phyloP scores from a whole-genome alignment of 2,329 filamentous ascomycete species.

The Trichoderma guizhouense region DNA sequence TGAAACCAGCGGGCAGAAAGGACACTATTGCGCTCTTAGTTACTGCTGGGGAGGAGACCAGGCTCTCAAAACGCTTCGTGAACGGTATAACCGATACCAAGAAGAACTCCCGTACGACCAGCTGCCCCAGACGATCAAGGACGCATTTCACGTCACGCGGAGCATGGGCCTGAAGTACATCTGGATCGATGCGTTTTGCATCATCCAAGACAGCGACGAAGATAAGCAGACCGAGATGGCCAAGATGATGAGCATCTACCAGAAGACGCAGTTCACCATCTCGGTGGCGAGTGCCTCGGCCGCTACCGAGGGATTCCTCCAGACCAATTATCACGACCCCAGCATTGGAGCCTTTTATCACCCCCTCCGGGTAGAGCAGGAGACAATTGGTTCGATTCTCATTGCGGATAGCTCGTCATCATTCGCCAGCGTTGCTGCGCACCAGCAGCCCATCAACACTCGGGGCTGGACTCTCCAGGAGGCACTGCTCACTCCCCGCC shows the following conservation, averaged over 20 bases:
- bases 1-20: background rate
- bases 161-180: background rate
- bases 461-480: conserved; percentile 1
- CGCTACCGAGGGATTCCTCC: background rate
- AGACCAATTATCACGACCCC: background rate
- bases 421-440: background rate
- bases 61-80: background rate
- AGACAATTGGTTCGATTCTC: background rate
- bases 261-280: background rate
- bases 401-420: background rate
- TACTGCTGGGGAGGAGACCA: background rate
- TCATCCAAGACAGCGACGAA: background rate
- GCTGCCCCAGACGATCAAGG: background rate
- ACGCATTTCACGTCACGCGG: background rate
- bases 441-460: background rate
- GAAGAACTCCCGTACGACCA: background rate
- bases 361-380: background rate
- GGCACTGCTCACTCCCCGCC: background rate
- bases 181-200: conserved; percentile 1
- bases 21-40: background rate
- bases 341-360: background rate
- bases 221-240: conserved; percentile 5
- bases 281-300: background rate
- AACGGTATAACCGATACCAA: background rate
- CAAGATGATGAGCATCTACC: background rate